Evolutionary conservation across 129 eudicot species (phyloP), one percentile per base, ranked within the genome.

Genomic region (Centella asiatica): DNA sequence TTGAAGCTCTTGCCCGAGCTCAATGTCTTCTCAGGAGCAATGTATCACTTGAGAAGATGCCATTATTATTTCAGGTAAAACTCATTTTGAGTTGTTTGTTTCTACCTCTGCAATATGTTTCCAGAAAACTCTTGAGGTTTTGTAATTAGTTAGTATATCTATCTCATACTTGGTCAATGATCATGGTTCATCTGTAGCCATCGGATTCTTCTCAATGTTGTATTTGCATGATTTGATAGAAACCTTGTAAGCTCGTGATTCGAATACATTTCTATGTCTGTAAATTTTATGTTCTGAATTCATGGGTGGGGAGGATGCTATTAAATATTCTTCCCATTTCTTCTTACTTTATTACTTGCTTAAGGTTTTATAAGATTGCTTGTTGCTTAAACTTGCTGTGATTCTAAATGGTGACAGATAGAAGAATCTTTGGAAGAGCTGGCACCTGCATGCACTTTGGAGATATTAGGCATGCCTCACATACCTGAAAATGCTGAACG

Each of bases 1-100:
- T 84, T 78, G 99, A 93, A 78, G 99, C 99, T 74, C 95, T 93
- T 78, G 96, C 96, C 50, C 96, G 95, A 69, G 96, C 99, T 63
- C 99, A 87, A 42, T 68, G 83, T 76, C 85, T 84, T 67, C 85
- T 93, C 44, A 80, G 86, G 79, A 93, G 92, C 71, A 77, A 82
- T 57, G 68, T 67, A 50, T 93, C 99, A 71, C 86, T 93, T 67
- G 99, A 73, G 73, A 66, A 93, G 77, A 62, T 87, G 79, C 76
- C 80, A 22, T 69, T 93, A 74, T 78, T 84, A 53, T 82, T 83
- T 68, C 83, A 93, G 81, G 93, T 84, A 64, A 80, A 74, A 31
- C 39, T 78, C 60, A 33, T 47, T 60, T 31, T 56, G 44, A 42
- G 59, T 53, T 34, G 34, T 50, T 36, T 55, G 45, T 42, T 57